Conservation (phyloP, 2,329 filamentous ascomycete genomes). For the Alternaria panax region DNA sequence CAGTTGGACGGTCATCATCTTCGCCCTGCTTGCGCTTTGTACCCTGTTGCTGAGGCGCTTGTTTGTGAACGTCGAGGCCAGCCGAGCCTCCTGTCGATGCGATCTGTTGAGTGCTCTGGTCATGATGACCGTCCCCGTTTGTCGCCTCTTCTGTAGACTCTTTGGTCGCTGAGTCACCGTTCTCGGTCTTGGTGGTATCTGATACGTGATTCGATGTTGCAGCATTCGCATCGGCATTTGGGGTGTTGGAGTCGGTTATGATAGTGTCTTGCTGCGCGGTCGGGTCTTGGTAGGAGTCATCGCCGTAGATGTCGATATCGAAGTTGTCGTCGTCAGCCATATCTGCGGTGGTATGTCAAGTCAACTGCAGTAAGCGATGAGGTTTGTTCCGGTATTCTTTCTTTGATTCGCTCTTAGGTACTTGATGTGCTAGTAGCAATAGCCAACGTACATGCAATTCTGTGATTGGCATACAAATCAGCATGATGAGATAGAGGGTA, state of each 20-base stretch:
- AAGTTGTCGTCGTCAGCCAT: conserved; percentile 72
- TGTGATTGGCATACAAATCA: conserved; percentile 46
- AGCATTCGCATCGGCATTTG: conserved; percentile 45
- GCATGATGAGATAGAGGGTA: conserved; percentile 37
- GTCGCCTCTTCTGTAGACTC: conserved; percentile 30
- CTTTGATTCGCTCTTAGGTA: conserved; percentile 51
- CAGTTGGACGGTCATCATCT: conserved; percentile 61
- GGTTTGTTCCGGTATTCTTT: conserved; percentile 37
- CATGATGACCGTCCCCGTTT: conserved; percentile 33
- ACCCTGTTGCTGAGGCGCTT: conserved; percentile 61
- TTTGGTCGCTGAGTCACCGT: conserved; percentile 23
- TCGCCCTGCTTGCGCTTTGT: conserved; percentile 68
- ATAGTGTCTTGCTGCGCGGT: conserved; percentile 31
- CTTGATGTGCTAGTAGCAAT: conserved; percentile 45
- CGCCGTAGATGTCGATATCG: conserved; percentile 75
- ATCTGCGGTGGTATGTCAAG: conserved; percentile 37
- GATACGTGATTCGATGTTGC: conserved; percentile 21
- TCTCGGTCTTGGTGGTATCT: conserved; percentile 20
- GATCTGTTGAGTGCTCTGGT: conserved; percentile 52
- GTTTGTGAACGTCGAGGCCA: conserved; percentile 49
- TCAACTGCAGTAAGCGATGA: conserved; percentile 34
- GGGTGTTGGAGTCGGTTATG: conserved; percentile 31
- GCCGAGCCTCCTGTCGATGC: conserved; percentile 53
- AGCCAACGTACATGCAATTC: conserved; percentile 50
- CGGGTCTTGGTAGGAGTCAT: conserved; percentile 55